A percentile compares a stretch with the other conserved stretches of the same genome.
phyloP scores from a whole-genome alignment of 2,329 filamentous ascomycete genomes.

The Rhynchosporium graminicola region DNA sequence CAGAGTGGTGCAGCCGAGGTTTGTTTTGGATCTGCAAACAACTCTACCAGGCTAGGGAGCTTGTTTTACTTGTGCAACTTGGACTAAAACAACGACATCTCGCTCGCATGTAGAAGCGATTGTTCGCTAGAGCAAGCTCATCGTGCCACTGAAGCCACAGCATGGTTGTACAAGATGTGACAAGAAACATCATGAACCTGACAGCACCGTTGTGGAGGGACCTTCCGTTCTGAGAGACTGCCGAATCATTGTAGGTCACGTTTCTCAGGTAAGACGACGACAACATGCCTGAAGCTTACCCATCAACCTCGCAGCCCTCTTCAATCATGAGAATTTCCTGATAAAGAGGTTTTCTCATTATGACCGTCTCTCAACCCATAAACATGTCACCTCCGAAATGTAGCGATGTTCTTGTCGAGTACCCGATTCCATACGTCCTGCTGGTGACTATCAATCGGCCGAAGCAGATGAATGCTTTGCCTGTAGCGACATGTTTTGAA shows the following conservation, averaged over 20 bases:
- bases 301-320: no score
- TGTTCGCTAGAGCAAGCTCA: no score
- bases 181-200: background rate
- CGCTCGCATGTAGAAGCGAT: background rate
- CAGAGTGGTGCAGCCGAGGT: constrained; percentile 1
- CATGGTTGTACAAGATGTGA: background rate
- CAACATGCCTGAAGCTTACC: no score
- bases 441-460: constrained; percentile 56
- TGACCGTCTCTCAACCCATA: background rate
- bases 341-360: background rate
- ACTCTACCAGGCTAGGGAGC: no score
- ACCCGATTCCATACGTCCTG: constrained; percentile 50
- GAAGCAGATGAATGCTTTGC: constrained; percentile 49
- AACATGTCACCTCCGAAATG: constrained; percentile 27
- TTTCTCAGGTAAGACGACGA: constrained; percentile 8
- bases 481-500: constrained; percentile 49
- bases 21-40: background rate
- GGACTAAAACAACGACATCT: constrained; percentile 1
- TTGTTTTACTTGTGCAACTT: background rate
- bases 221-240: background rate
- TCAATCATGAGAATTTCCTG: no score
- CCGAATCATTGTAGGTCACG: constrained; percentile 7
- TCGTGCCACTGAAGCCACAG: no score
- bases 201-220: background rate
- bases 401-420: constrained; percentile 43